Percentiles rank a stretch among this genome's conserved stretches.
These are phyloP conservation scores for Cryptococcus depauperatus DNA, from an alignment of 1,284 basidiomycete genomes.

Conservation along the genomic window DNA sequence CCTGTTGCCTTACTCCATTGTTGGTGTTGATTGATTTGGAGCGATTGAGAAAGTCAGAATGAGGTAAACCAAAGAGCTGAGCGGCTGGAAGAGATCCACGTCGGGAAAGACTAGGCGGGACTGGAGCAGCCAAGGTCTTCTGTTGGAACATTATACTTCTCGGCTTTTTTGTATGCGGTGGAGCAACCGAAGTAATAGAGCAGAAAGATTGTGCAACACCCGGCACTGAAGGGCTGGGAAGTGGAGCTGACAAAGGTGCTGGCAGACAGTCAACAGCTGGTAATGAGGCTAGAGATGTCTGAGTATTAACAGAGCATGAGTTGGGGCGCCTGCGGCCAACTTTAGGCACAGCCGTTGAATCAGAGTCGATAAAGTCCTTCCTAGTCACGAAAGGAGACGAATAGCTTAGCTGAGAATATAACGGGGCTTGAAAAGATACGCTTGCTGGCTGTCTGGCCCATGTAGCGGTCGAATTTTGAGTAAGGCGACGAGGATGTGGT, in stretches of 20 bases:
- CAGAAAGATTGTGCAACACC: no score
- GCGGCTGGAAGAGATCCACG: slow-evolving; percentile 18
- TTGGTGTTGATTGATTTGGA: no score
- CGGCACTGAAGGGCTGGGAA: no score
- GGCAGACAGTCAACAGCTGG: no score
- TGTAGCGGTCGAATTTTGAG: not conserved
- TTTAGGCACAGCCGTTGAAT: slow-evolving; percentile 11
- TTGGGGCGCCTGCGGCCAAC: slow-evolving; percentile 14
- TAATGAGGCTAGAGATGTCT: no score
- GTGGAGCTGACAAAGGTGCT: not conserved
- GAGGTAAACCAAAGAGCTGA: slow-evolving; percentile 13
- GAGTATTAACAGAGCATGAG: slow-evolving; percentile 12
- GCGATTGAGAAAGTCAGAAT: no score
- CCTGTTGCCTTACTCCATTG: no score
- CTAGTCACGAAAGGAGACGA: slow-evolving; percentile 10
- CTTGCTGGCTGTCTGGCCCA: not conserved
- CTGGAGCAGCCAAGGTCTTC: slow-evolving; percentile 17
- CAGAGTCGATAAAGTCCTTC: no score
- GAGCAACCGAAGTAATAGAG: no score
- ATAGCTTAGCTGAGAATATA: not conserved
- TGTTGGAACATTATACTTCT: slow-evolving; percentile 19
- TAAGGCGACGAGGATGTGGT: not conserved
- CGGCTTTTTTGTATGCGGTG: slow-evolving; percentile 1
- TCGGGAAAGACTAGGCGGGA: slow-evolving; percentile 23
- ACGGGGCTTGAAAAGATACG: not conserved